phyloP scores from a whole-genome alignment of 2,329 filamentous ascomycete genomes.

The Arthrobotrys pseudoclavata region DNA sequence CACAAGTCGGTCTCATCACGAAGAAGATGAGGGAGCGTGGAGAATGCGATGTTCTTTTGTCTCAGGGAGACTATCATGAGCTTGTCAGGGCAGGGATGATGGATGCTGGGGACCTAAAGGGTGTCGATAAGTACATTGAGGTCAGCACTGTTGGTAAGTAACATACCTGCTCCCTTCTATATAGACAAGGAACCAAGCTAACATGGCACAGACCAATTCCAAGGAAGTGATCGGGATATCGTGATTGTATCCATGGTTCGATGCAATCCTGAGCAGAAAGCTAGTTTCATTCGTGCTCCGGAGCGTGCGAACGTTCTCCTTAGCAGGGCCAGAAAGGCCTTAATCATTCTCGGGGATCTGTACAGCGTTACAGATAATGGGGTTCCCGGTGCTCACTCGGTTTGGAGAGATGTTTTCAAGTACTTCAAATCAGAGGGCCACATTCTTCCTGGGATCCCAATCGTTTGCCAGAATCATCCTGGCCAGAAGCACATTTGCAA shows the following conservation, averaged over 20 bases:
- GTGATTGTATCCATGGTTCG: conserved; percentile 77
- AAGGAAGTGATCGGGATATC: conserved; percentile 82
- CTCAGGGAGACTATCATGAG: conserved; percentile 77
- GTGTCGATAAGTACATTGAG: conserved; percentile 71
- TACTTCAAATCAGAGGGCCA: conserved; percentile 66
- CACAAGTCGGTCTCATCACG: conserved; percentile 74
- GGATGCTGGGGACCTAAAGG: conserved; percentile 69
- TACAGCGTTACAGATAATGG: conserved; percentile 72
- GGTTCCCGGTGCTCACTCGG: conserved; percentile 72
- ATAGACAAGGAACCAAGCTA: neutral
- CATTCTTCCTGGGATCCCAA: conserved; percentile 74
- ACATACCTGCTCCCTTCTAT: neutral
- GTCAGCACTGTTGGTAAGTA: conserved; percentile 78
- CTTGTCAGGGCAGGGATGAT: conserved; percentile 75
- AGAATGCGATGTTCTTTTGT: conserved; percentile 76
- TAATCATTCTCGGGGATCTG: conserved; percentile 79
- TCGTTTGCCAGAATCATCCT: conserved; percentile 74
- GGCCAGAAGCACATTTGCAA: conserved; percentile 69
- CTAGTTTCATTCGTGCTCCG: conserved; percentile 71
- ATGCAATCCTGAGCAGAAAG: conserved; percentile 75
- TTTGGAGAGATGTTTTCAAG: conserved; percentile 73
- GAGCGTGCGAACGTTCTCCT: conserved; percentile 76
- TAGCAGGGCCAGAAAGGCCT: conserved; percentile 73
- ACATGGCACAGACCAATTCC: conserved; percentile 72
- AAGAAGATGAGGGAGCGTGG: conserved; percentile 71